Base-by-base conservation (phyloP, 257 asterid genomes). In the Gynochthodes officinalis region DNA sequence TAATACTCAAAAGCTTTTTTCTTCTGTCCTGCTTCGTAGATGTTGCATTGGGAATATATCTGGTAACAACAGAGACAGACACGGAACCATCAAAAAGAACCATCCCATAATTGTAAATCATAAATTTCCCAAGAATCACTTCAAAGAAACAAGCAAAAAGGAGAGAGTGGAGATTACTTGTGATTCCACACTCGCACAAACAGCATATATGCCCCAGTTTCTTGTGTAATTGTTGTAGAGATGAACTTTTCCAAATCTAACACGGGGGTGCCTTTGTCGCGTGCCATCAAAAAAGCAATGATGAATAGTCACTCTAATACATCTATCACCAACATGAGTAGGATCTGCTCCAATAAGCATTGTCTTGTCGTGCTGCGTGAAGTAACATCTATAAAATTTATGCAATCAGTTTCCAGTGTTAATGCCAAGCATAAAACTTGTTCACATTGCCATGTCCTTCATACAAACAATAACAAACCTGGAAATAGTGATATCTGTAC, bases 291-390 rank as follows among this genome's bases (percentile, higher is more conserved):
- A 93, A 88, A 93, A 93, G 73, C 98, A 93, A 78, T 93, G 98
- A 85, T 90, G 98, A 79, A 90, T 90, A 49, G 98, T 93, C 73
- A 93, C 90, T 63, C 98, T 82, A 39, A 93, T 86, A 83, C 98
- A 90, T 82, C 98, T 83, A 64, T 93, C 98, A 25, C 77, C 84
- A 16, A 84, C 82, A 81, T 93, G 89, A 73, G 96, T 72, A 1
- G 98, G 92, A 67, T 93, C 98, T 5, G 95, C 96, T 37, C 98
- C 97, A 19, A 93, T 90, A 68, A 93, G 98, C 95, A 93, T 89
- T 12, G 98, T 93, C 82, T 93, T 93, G 79, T 93, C 91, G 49
- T 93, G 98, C 60, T 81, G 84, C 21, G 88, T 67, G 68, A 93
- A 93, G 83, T 88, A 69, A 80, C 98, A 93, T 78, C 98, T 90